Evolutionary conservation across 805 yeast genomes (phyloP).

Genomic region (Candida maris): DNA sequence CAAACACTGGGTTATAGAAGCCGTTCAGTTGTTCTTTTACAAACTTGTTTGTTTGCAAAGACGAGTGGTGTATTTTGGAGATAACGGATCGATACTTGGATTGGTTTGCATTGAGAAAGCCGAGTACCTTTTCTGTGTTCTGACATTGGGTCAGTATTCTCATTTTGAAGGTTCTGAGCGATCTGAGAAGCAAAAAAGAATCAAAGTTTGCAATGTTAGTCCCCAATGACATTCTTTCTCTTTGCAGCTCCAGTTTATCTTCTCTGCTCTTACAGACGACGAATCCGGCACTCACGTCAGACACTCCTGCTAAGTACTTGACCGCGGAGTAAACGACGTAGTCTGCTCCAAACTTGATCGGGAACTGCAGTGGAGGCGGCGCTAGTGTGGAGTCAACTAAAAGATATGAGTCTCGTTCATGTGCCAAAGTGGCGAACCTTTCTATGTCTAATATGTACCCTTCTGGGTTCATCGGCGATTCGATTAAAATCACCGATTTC

Average conservation of each 20-base stretch:
- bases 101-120: constrained; percentile 34
- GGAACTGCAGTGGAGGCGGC: constrained; percentile 53
- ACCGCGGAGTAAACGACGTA: constrained; percentile 53
- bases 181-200: constrained; percentile 43
- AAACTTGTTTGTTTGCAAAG: constrained; percentile 41
- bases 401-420: constrained; percentile 39
- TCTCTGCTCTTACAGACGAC: constrained; percentile 38
- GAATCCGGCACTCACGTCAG: constrained; percentile 52
- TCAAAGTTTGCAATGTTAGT: constrained; percentile 52
- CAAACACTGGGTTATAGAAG: constrained; percentile 45
- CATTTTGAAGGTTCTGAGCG: constrained; percentile 49
- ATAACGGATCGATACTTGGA: constrained; percentile 32
- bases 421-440: constrained; percentile 42
- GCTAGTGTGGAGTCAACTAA: constrained; percentile 54
- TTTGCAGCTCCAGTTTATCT: constrained; percentile 32
- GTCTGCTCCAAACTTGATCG: constrained; percentile 51
- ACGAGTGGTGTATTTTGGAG: constrained; percentile 41
- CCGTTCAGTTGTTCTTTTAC: constrained; percentile 41
- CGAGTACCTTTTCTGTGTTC: constrained; percentile 40
- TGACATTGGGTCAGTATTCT: constrained; percentile 45
- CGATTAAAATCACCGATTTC: constrained; percentile 47
- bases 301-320: constrained; percentile 53
- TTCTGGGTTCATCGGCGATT: constrained; percentile 54
- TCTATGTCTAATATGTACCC: constrained; percentile 42
- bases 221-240: constrained; percentile 44